phyloP scores from a whole-genome alignment of 2,329 filamentous ascomycete species.

The Intubia oerlemansii region DNA sequence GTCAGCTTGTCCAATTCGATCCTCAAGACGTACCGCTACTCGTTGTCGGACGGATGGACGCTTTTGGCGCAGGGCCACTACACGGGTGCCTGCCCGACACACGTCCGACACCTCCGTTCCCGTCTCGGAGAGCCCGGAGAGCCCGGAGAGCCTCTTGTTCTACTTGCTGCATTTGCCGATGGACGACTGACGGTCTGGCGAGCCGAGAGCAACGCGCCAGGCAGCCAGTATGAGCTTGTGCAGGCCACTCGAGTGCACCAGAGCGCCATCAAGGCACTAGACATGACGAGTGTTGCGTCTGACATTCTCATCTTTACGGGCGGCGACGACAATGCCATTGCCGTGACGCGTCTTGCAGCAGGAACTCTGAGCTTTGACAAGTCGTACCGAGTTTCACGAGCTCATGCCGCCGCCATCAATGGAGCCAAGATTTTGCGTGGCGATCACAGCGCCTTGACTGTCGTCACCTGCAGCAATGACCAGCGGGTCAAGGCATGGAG shows the following conservation, averaged over 20 bases:
- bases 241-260: slow-evolving; percentile 32
- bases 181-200: slow-evolving; percentile 48
- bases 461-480: slow-evolving; percentile 29
- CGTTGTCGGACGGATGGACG: slow-evolving; percentile 16
- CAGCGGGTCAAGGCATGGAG: slow-evolving; percentile 37
- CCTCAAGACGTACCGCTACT: slow-evolving; percentile 38
- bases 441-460: slow-evolving; percentile 1
- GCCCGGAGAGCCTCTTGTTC: slow-evolving; percentile 11
- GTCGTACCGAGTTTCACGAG: slow-evolving; percentile 22
- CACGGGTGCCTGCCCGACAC: slow-evolving; percentile 56
- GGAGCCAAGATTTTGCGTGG: slow-evolving; percentile 20
- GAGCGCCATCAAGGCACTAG: slow-evolving; percentile 53
- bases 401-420: slow-evolving; percentile 55
- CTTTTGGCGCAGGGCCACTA: slow-evolving; percentile 35
- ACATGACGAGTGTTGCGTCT: slow-evolving; percentile 17
- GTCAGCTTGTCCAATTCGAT: slow-evolving; percentile 73
- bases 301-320: slow-evolving; percentile 42
- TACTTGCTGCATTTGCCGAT: slow-evolving; percentile 62
- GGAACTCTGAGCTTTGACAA: slow-evolving; percentile 17
- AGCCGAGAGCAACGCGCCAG: slow-evolving; percentile 4
- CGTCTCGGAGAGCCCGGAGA: slow-evolving; percentile 5
- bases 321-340: slow-evolving; percentile 74
- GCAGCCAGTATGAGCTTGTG: slow-evolving; percentile 8
- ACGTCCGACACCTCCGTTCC: slow-evolving; percentile 24
- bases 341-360: no score